A percentile compares a stretch with the other conserved stretches of the same genome.
phyloP scores from a whole-genome alignment of 2,329 filamentous ascomycete genomes.

The Herpotrichia juniperi region DNA sequence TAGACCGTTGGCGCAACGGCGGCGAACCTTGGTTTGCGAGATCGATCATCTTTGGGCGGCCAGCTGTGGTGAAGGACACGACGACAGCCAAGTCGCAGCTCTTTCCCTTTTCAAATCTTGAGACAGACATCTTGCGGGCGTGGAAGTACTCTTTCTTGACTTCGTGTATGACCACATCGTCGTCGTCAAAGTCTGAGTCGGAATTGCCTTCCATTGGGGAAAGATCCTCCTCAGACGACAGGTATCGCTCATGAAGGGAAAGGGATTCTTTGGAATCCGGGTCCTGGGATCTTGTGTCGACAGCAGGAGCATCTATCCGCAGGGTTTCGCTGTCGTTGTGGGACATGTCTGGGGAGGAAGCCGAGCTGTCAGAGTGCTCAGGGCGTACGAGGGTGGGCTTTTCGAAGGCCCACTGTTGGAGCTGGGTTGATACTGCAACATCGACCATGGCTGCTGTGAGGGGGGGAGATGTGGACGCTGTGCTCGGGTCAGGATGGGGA shows the following conservation, averaged over 20 bases:
- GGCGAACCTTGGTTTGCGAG: conserved; percentile 29
- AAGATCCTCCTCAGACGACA: conserved; percentile 47
- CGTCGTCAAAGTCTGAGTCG: conserved; percentile 38
- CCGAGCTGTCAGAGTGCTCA: conserved; percentile 37
- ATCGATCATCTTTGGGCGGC: conserved; percentile 46
- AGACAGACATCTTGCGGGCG: conserved; percentile 41
- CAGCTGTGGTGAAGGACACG: conserved; percentile 45
- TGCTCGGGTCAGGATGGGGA: conserved; percentile 5
- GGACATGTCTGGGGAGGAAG: conserved; percentile 43
- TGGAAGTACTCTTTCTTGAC: conserved; percentile 28
- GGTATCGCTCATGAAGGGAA: conserved; percentile 44
- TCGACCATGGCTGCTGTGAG: conserved; percentile 33
- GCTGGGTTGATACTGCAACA: conserved; percentile 38
- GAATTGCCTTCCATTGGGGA: conserved; percentile 40
- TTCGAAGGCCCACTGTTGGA: conserved; percentile 46
- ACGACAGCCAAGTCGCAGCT: conserved; percentile 45
- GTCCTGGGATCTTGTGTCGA: conserved; percentile 15
- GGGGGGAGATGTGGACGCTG: conserved; percentile 4
- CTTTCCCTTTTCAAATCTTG: conserved; percentile 38
- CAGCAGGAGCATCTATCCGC: conserved; percentile 35
- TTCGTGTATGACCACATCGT: conserved; percentile 38
- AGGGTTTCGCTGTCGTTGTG: conserved; percentile 41
- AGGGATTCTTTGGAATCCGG: conserved; percentile 27
- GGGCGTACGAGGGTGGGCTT: conserved; percentile 36
- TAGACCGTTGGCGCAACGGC: conserved; percentile 14